Evolutionary conservation across 2,329 filamentous ascomycete species (phyloP).

Genomic region (Mollisiaceae sp.): DNA sequence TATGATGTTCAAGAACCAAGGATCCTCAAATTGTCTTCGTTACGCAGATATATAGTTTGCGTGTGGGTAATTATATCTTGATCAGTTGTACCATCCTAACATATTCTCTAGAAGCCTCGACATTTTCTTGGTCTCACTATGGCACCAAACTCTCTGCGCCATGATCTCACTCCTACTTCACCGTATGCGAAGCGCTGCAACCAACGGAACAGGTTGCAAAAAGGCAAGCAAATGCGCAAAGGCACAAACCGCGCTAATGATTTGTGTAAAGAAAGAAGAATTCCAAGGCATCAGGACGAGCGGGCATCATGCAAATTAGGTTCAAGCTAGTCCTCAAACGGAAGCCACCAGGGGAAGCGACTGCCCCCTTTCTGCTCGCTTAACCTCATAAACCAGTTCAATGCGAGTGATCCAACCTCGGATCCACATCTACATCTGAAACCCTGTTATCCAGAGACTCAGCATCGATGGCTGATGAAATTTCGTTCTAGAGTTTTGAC

Average conservation of each 20-base stretch:
- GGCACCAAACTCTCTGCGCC: neutral
- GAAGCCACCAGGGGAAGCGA: neutral
- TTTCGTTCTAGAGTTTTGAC: no score
- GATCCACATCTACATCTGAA: no score
- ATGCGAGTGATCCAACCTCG: no score
- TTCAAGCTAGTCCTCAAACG: neutral
- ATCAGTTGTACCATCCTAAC: neutral
- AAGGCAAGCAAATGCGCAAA: no score
- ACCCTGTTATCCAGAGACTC: no score
- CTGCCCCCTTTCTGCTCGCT: neutral
- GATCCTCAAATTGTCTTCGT: no score
- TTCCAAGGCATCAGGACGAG: neutral
- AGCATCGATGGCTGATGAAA: no score
- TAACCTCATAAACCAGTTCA: neutral
- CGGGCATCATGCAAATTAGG: neutral
- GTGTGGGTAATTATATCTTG: neutral
- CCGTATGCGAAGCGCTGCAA: no score
- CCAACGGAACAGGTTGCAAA: no score
- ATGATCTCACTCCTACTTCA: neutral
- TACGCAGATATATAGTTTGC: neutral
- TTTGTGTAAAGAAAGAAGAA: no score
- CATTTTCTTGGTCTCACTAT: neutral
- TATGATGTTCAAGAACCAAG: no score
- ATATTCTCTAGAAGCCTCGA: neutral
- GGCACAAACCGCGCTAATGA: no score